These are phyloP conservation scores for Paraphoma chrysanthemicola DNA, from an alignment of 2,329 filamentous ascomycete genomes.

Conservation along the genomic window DNA sequence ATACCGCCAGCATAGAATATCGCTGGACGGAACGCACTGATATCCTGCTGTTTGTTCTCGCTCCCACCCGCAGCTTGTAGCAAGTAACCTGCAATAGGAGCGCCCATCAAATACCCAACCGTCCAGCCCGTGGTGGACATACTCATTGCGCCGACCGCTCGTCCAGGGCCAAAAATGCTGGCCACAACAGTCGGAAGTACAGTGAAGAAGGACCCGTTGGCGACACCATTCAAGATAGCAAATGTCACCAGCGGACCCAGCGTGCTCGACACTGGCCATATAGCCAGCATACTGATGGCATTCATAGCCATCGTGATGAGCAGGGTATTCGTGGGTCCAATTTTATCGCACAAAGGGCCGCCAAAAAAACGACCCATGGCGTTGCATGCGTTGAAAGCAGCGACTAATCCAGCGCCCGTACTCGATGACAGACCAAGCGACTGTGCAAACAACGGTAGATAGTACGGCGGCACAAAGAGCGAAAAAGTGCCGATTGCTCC, in stretches of 20 bases:
- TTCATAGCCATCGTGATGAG: constrained; percentile 33
- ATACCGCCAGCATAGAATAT: constrained; percentile 39
- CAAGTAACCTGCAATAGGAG: constrained; percentile 37
- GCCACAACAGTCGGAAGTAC: constrained; percentile 35
- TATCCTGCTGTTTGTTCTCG: constrained; percentile 1
- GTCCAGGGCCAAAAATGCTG: constrained; percentile 32
- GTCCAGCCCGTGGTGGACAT: constrained; percentile 36
- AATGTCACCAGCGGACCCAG: constrained; percentile 31
- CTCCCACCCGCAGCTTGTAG: constrained; percentile 31
- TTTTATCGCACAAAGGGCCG: constrained; percentile 36
- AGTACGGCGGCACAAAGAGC: constrained; percentile 36
- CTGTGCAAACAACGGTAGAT: constrained; percentile 33
- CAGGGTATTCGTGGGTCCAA: constrained; percentile 41
- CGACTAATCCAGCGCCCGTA: constrained; percentile 31
- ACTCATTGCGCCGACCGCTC: constrained; percentile 35
- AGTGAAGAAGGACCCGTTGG: constrained; percentile 37
- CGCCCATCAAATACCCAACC: constrained; percentile 32
- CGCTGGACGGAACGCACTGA: constrained; percentile 32
- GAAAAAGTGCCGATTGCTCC: constrained; percentile 35
- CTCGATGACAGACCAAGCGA: constrained; percentile 27
- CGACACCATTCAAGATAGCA: constrained; percentile 33
- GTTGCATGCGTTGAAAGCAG: constrained; percentile 35
- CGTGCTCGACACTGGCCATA: constrained; percentile 35
- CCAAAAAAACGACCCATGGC: constrained; percentile 33
- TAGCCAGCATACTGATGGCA: constrained; percentile 36